These are phyloP conservation scores for Metrosideros polymorpha DNA, from an alignment of 441 rosid genomes.

Conservation along the genomic window DNA sequence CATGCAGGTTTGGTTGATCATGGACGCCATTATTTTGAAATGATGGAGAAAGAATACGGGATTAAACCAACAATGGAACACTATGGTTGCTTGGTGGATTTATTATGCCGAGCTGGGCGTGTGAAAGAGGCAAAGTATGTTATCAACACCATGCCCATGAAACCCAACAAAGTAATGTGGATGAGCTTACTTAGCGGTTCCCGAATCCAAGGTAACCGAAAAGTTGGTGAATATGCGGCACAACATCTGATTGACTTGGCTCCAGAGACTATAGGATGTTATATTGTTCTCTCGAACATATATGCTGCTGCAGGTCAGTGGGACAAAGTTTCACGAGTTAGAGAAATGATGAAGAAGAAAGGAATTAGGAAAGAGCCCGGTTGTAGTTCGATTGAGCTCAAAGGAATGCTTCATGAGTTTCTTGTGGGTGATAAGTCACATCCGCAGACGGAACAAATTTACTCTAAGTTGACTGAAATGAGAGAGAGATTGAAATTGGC, in stretches of 20 bases:
- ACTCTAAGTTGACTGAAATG: conserved; percentile 33
- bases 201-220: conserved; percentile 19
- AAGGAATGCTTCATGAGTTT: conserved; percentile 34
- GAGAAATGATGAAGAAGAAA: conserved; percentile 42
- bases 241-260: conserved; percentile 16
- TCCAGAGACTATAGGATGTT: conserved; percentile 28
- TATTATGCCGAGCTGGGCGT: conserved; percentile 33
- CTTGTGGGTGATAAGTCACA: conserved; percentile 41
- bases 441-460: conserved; percentile 20
- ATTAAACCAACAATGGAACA: conserved; percentile 32
- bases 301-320: conserved; percentile 37
- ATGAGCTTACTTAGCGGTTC: conserved; percentile 43
- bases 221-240: conserved; percentile 40
- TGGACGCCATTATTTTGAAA: conserved; percentile 30
- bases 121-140: conserved; percentile 32
- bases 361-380: conserved; percentile 38
- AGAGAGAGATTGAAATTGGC: conserved; percentile 25
- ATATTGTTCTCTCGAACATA: conserved; percentile 35
- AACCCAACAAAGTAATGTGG: conserved; percentile 35
- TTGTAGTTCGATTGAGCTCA: conserved; percentile 38
- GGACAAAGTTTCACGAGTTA: conserved; percentile 35
- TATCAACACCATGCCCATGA: conserved; percentile 27
- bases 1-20: conserved; percentile 36
- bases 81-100: conserved; percentile 45
- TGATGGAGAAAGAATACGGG: conserved; percentile 29